phyloP scores from a whole-genome alignment of 352 stramenopile species.

The Phytophthora parvispora region DNA sequence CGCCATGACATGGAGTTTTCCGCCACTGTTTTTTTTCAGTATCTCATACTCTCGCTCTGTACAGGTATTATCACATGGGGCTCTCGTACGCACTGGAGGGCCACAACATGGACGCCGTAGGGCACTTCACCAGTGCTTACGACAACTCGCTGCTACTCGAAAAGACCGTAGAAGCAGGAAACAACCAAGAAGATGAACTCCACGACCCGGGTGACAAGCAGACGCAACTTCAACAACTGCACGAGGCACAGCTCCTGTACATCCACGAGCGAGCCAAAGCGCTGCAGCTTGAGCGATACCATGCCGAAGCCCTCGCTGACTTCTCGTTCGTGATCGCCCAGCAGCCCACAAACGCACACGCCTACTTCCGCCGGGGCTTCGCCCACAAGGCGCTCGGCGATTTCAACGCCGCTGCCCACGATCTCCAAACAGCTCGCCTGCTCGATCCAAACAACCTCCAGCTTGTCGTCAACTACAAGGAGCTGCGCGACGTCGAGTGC shows the following conservation, averaged over 20 bases:
- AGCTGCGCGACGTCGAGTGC: slow-evolving; percentile 77
- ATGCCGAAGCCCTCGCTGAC: slow-evolving; percentile 76
- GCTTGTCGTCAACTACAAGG: slow-evolving; percentile 86
- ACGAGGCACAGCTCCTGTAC: slow-evolving; percentile 44
- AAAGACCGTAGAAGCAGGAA: slow-evolving; percentile 12
- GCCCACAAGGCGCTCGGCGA: slow-evolving; percentile 71
- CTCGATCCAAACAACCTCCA: slow-evolving; percentile 75
- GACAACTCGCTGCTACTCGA: slow-evolving; percentile 25
- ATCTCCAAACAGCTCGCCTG: slow-evolving; percentile 79
- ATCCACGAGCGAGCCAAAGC: slow-evolving; percentile 85
- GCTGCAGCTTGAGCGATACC: slow-evolving; percentile 78
- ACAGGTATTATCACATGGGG: slow-evolving; percentile 80
- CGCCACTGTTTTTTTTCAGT: not conserved
- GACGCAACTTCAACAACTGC: slow-evolving; percentile 30
- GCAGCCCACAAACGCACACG: slow-evolving; percentile 86
- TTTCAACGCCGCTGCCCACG: slow-evolving; percentile 60
- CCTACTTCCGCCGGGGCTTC: slow-evolving; percentile 87
- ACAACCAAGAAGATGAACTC: slow-evolving; percentile 26
- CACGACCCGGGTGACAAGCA: slow-evolving; percentile 20
- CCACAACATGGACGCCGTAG: slow-evolving; percentile 69
- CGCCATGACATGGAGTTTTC: not conserved
- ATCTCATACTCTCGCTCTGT: not conserved
- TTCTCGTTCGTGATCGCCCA: slow-evolving; percentile 76
- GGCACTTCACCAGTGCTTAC: slow-evolving; percentile 67
- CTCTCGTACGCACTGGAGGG: slow-evolving; percentile 62